A percentile compares a stretch with the other conserved stretches of the same genome.
Evolutionary conservation across 2,329 filamentous ascomycete genomes (phyloP).

Genomic region (Fusarium miscanthi): DNA sequence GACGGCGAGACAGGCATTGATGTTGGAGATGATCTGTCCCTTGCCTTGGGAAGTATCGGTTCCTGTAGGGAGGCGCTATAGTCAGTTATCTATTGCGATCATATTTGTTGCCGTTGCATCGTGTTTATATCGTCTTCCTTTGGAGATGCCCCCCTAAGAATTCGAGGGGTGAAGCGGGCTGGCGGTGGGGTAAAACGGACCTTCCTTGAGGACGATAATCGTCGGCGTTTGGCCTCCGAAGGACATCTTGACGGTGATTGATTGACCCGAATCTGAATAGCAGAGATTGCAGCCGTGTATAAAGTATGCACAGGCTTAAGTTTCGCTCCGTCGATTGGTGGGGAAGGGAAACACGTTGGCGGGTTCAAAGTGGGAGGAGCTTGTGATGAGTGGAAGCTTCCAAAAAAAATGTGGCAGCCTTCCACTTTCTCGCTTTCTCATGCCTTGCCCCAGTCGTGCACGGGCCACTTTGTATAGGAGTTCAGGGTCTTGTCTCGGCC

Average conservation of each 20-base stretch:
- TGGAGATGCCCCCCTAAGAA: slow-evolving; percentile 18
- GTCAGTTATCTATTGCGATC: slow-evolving; percentile 36
- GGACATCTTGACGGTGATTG: slow-evolving; percentile 72
- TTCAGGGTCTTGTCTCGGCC: slow-evolving; percentile 18
- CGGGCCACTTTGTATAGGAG: slow-evolving; percentile 39
- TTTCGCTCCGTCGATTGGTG: slow-evolving; percentile 24
- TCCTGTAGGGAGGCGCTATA: slow-evolving; percentile 64
- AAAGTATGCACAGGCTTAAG: slow-evolving; percentile 18
- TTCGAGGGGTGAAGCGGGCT: slow-evolving; percentile 43
- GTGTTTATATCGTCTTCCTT: slow-evolving; percentile 17
- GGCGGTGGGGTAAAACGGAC: slow-evolving; percentile 68
- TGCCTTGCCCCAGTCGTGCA: slow-evolving; percentile 45
- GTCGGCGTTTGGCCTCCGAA: slow-evolving; percentile 98
- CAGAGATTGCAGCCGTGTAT: slow-evolving; percentile 18
- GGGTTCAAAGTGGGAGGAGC: slow-evolving; percentile 46
- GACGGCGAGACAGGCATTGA: slow-evolving; percentile 96
- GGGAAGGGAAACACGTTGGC: slow-evolving; percentile 41
- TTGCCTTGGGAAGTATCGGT: slow-evolving; percentile 98
- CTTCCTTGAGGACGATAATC: slow-evolving; percentile 97
- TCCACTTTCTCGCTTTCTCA: slow-evolving; percentile 40
- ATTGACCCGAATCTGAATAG: slow-evolving; percentile 18
- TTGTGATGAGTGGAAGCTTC: slow-evolving; percentile 56
- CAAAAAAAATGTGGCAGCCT: slow-evolving; percentile 63
- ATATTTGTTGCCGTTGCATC: background rate
- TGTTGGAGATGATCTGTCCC: slow-evolving; percentile 96